Evolutionary conservation across 2,329 filamentous ascomycete species (phyloP), one percentile per base, ranked within the genome.

Genomic region (Exophiala xenobiotica): DNA sequence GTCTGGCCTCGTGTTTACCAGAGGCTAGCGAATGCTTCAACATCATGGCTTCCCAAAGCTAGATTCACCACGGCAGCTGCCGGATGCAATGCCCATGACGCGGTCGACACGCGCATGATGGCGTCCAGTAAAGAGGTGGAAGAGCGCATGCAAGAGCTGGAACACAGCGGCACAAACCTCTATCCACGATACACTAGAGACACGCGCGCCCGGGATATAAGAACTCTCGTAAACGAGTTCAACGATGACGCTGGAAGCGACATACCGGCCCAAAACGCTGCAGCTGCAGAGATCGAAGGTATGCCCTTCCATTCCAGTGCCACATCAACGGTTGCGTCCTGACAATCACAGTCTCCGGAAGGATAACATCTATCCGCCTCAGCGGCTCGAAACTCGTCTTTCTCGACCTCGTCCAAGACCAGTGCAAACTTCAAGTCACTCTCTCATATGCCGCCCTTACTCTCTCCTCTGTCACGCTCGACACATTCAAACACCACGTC

Each of bases 331-430:
- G 11, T 68, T 66, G 67, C 70, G 72, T 76, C 68, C 65, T 47
- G 16, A 53, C 37, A 16, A n/a, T 9, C 18, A 20, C 47, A 58
- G 62, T 65, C 66, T 66, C 74, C 85, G 89, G 90, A 69, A 89
- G 90, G 66, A 78, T 96, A 57, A 77, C 79, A 63, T 83, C 84
- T 40, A 80, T 87, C 65, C 87, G 89, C 56, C 76, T 81, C 41
- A 79, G 83, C 48, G 85, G 91, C 60, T 85, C 82, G 61, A 89
- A 87, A 70, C 82, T 99, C 61, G 76, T 90, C 57, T 99, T 99
- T 69, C 69, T 96, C 60, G 87, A 93, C 70, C 73, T 97, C 43
- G 76, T 83, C 60, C 83, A 90, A 67, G 83, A 89, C 65, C 86
- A 84, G 51, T 73, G 82, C 60, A 81, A 78, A 58, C 70, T 95